These are phyloP conservation scores for Batkoa obscura DNA, from an alignment of 371 early-diverging fungal genomes.

Conservation along the genomic window DNA sequence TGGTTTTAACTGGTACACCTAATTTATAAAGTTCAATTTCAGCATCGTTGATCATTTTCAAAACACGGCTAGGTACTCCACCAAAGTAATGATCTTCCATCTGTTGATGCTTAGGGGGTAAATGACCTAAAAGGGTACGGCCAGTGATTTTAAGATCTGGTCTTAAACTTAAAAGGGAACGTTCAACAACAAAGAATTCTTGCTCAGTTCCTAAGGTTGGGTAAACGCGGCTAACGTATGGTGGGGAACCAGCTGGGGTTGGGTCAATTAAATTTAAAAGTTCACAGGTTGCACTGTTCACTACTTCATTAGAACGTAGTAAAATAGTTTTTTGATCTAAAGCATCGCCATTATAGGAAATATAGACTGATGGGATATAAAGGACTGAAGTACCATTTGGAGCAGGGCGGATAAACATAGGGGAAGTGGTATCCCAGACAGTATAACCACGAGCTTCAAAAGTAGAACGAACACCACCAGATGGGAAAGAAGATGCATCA, in stretches of 20 bases:
- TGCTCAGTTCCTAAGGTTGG: slow-evolving; percentile 94
- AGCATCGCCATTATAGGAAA: slow-evolving; percentile 96
- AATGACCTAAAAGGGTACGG: slow-evolving; percentile 77
- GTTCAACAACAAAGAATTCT: slow-evolving; percentile 95
- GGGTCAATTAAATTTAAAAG: slow-evolving; percentile 53
- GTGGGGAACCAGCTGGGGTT: slow-evolving; percentile 32
- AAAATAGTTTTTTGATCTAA: slow-evolving; percentile 95
- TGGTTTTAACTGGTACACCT: slow-evolving; percentile 95
- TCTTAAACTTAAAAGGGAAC: slow-evolving; percentile 70
- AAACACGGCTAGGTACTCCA: slow-evolving; percentile 79
- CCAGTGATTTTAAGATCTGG: slow-evolving; percentile 93
- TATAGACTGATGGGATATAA: slow-evolving; percentile 93
- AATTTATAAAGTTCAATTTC: slow-evolving; percentile 83
- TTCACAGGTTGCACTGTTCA: slow-evolving; percentile 58
- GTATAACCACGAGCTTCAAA: slow-evolving; percentile 99
- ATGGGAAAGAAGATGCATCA: slow-evolving; percentile 98
- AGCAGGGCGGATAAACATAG: slow-evolving; percentile 86
- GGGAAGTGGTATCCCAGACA: slow-evolving; percentile 93
- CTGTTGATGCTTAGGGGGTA: slow-evolving; percentile 96
- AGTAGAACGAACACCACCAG: slow-evolving; percentile 92
- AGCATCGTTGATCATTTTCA: slow-evolving; percentile 77
- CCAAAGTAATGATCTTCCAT: slow-evolving; percentile 98
- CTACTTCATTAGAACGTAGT: slow-evolving; percentile 69
- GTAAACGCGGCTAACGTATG: slow-evolving; percentile 51
- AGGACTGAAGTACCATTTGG: slow-evolving; percentile 80